Percentiles rank a stretch among this genome's conserved stretches.
Evolutionary conservation across 331 rosid species (phyloP).

Genomic region (Malus hybrid): DNA sequence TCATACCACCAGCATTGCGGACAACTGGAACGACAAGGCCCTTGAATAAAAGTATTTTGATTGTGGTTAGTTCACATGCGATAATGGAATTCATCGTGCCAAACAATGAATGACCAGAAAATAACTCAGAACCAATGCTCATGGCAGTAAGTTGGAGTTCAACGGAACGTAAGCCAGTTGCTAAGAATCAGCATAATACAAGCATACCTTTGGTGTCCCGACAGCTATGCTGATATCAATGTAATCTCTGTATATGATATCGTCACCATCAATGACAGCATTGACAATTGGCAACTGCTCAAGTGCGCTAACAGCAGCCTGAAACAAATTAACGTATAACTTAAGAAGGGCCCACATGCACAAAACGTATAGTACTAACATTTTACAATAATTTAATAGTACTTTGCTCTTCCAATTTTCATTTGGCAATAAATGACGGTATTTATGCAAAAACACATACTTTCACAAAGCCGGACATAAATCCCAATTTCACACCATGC

Average conservation of each 20-base stretch:
- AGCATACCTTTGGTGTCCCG: slow-evolving; percentile 50
- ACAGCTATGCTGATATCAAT: slow-evolving; percentile 59
- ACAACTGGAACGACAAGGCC: slow-evolving; percentile 57
- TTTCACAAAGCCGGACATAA: slow-evolving; percentile 58
- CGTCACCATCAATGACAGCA: slow-evolving; percentile 70
- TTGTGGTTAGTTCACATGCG: neutral
- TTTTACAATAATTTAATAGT: neutral
- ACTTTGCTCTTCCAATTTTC: neutral
- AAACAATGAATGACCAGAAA: neutral
- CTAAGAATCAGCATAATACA: neutral
- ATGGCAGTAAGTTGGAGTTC: neutral
- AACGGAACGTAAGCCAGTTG: too few species aligned
- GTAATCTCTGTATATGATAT: slow-evolving; percentile 54
- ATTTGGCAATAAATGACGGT: neutral
- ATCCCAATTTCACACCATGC: slow-evolving; percentile 57
- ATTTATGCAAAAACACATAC: slow-evolving; percentile 16
- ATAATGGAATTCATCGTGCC: neutral
- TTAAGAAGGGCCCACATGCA: neutral
- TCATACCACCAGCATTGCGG: slow-evolving; percentile 36
- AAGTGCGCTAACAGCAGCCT: slow-evolving; percentile 60
- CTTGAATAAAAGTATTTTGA: slow-evolving; percentile 12
- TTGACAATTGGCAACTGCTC: slow-evolving; percentile 46
- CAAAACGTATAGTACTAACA: neutral
- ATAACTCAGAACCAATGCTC: neutral
- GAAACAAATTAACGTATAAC: slow-evolving; percentile 1